A percentile compares a stretch with the other conserved stretches of the same genome.
These are phyloP conservation scores for Xenosphaeropsis pyriputrescens DNA, from an alignment of 2,329 filamentous ascomycete genomes.

Conservation along the genomic window DNA sequence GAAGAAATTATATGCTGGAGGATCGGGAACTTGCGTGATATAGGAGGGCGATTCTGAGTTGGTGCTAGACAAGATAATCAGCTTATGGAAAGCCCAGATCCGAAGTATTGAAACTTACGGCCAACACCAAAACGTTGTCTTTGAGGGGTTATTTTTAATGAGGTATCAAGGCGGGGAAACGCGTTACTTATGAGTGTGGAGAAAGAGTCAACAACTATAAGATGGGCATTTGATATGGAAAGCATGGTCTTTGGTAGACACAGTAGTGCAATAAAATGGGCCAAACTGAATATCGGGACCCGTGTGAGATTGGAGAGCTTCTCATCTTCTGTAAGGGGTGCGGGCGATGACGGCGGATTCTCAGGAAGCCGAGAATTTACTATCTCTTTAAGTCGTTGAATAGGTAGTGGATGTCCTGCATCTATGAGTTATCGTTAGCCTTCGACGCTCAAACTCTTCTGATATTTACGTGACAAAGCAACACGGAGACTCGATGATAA, in stretches of 20 bases:
- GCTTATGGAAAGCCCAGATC: constrained; percentile 11
- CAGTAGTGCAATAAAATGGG: constrained; percentile 59
- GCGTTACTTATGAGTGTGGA: constrained; percentile 64
- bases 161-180: constrained; percentile 37
- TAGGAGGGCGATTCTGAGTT: constrained; percentile 4
- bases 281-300: constrained; percentile 39
- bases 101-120: not conserved
- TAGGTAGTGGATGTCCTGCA: constrained; percentile 24
- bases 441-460: too few relatives aligned
- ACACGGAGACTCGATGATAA: too few relatives aligned
- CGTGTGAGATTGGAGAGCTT: constrained; percentile 58
- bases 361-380: constrained; percentile 1
- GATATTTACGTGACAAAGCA: too few relatives aligned
- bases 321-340: constrained; percentile 7
- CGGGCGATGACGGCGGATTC: too few relatives aligned
- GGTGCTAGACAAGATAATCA: not conserved
- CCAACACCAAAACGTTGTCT: constrained; percentile 20
- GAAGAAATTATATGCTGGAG: constrained; percentile 52
- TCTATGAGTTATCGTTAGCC: constrained; percentile 7
- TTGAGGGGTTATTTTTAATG: constrained; percentile 1
- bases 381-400: constrained; percentile 29
- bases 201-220: constrained; percentile 67
- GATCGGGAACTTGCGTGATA: constrained; percentile 23
- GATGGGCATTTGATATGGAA: constrained; percentile 43
- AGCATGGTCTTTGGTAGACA: constrained; percentile 49